Base-by-base conservation (phyloP, 768 basidiomycete genomes). In the Daedaleopsis nitida region DNA sequence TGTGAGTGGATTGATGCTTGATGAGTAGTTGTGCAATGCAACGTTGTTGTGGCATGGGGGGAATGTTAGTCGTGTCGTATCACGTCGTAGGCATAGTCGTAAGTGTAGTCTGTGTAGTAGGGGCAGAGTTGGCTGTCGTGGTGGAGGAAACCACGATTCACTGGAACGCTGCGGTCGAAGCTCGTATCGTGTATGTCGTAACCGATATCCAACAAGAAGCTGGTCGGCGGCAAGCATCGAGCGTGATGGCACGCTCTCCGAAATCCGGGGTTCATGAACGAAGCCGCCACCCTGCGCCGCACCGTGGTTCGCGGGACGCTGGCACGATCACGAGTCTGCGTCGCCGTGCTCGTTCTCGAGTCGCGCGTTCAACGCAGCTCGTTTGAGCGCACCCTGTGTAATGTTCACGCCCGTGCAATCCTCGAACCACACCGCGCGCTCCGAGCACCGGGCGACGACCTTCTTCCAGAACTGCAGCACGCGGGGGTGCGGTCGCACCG, bases 351-450 rank as follows among this genome's bases (percentile, higher is more conserved):
- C 27, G 24, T 47, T 43, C 39, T 42, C 39, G 39, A 42, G 13
- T 3, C 39, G 39, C 21, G 55, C 55, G 3, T 52, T 17, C 34
- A 58, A 50, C 38, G 56, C 53, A 32, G 76, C 78, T 4, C 78
- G 74, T 52, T 72, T 73, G 12, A 81, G 72, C 52, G 77, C 76
- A 53, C 80, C 75, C 55, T 71, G 64, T 32, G 83, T 85, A 60
- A 88, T 76, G 69, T 86, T 86, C 19, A 83, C 74, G 17, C 88
- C 88, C 1, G 71, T 70, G 65, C 80, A 87, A 69, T 89, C 86
- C 74, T 90, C 86, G 53, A 90, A 71, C 80, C 82, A 85, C 59
- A 90, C 86, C 38, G 77, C 80, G 9, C 81, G 76, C 62, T 76
- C 78, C 51, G 77, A 74, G 71, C 87, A 88, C 59, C 78, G 72